Evolutionary conservation across 441 rosid species (phyloP).

Genomic region (Croton setiger): DNA sequence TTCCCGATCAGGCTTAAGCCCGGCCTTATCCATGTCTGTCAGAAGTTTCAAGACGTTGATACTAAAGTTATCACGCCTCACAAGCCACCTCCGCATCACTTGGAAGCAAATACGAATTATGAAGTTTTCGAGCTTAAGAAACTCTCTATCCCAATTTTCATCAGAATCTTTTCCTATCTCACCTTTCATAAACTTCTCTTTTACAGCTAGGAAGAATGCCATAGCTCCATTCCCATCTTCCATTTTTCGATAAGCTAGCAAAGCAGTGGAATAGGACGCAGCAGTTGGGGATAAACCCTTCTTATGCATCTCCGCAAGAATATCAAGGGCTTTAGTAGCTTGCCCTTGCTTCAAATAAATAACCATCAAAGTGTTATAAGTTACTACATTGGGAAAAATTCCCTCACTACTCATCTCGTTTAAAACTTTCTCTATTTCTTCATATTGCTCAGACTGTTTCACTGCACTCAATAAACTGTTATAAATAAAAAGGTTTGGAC

Average conservation of each 20-base stretch:
- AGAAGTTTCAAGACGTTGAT: conserved; percentile 61
- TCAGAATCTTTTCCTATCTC: conserved; percentile 43
- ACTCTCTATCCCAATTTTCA: conserved; percentile 62
- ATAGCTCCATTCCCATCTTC: conserved; percentile 81
- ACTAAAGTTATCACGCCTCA: conserved; percentile 43
- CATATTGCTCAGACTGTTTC: conserved; percentile 49
- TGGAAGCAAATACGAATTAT: conserved; percentile 66
- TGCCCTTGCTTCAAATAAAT: conserved; percentile 56
- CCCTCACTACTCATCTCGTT: conserved; percentile 62
- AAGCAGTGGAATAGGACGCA: conserved; percentile 70
- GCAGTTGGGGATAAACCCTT: conserved; percentile 58
- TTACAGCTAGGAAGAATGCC: conserved; percentile 55
- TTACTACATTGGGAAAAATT: conserved; percentile 59
- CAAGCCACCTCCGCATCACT: conserved; percentile 83
- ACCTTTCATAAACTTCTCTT: conserved; percentile 52
- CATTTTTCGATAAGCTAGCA: conserved; percentile 67
- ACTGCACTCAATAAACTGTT: conserved; percentile 73
- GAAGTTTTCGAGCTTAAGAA: conserved; percentile 59
- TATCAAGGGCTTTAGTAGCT: conserved; percentile 49
- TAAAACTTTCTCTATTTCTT: conserved; percentile 50
- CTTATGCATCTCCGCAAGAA: conserved; percentile 51
- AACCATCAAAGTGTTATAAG: conserved; percentile 73
- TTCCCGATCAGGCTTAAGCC: conserved; percentile 45
- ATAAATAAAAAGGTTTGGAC: conserved; percentile 70
- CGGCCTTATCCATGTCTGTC: conserved; percentile 56